Evolutionary conservation across 208 protist genomes (phyloP), one percentile per base, ranked within the genome.

Genomic region (Tritrichomonas foetus): DNA sequence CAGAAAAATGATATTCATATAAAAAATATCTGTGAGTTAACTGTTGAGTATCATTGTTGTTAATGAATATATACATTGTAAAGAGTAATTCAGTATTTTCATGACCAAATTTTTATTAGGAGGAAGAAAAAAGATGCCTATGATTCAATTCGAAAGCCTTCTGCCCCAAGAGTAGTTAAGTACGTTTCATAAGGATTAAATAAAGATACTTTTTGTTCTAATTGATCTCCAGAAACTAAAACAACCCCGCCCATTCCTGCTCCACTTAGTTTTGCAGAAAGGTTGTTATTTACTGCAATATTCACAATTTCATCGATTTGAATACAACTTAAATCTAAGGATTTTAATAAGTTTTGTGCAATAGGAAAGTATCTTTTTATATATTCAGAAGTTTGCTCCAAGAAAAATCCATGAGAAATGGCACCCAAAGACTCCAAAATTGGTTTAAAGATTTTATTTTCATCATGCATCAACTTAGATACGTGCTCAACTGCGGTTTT

Each of bases 241-340:
- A 89, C 47, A 47, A 89, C 47, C 0, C 78, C 78, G 33, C 78
- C 78, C 78, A 89, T 89, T 53, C 78, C 78, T 16, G 78, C 78
- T 5, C 78, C 78, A 39, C 27, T 53, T 33, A 89, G 53, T 39
- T 89, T 89, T 27, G 47, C 8, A 36, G 20, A 53, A 2, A 89
- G 36, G 16, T 44, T 49, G 39, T 89, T 89, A 8, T 89, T 30
- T 33, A 14, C 36, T 27, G 47, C 41, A 33, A 57, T 89, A 39
- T 89, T 25, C 3, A 89, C 47, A 50, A 89, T 89, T 44, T 89
- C 78, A 33, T 89, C 78, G 22, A 47, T n/a, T 36, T 89, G 14
- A 16, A 0, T 41, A 47, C 78, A 89, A 57, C 78, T 89, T 61
- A 89, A 57, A 3, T n/a, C 78, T 39, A 89, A 57, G 11, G 16